Conservation (phyloP, 2,329 filamentous ascomycete genomes). For the Tolypocladium tropicale region DNA sequence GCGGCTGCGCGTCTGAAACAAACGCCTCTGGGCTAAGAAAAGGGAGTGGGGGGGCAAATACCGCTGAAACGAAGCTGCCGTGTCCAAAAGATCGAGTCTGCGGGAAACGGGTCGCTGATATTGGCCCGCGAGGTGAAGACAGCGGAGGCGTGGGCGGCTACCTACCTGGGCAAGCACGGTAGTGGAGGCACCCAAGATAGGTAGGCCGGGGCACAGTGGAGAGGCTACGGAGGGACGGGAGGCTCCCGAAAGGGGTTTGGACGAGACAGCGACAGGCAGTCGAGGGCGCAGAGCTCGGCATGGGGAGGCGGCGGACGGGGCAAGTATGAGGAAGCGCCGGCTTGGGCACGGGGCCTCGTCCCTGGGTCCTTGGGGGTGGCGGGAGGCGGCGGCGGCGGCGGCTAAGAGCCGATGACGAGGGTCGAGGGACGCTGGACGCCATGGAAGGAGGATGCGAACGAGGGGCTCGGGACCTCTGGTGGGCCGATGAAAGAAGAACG, state of each 20-base stretch:
- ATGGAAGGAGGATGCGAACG: too few relatives aligned
- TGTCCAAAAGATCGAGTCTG: constrained; percentile 36
- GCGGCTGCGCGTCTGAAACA: constrained; percentile 17
- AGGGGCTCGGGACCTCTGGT: too few relatives aligned
- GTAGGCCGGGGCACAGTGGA: too few relatives aligned
- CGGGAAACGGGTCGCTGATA: constrained; percentile 32
- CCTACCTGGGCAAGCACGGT: too few relatives aligned
- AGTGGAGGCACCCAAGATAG: too few relatives aligned
- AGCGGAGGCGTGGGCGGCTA: constrained; percentile 8
- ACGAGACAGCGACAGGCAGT: background rate
- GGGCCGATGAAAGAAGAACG: too few relatives aligned
- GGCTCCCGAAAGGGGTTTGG: background rate
- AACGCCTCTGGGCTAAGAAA: constrained; percentile 10
- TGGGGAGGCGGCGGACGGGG: background rate
- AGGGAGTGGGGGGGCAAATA: constrained; percentile 20
- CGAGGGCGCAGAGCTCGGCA: background rate
- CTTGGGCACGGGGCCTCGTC: background rate
- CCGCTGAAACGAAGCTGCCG: constrained; percentile 39
- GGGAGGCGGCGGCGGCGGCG: too few relatives aligned
- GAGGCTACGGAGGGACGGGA: too few relatives aligned
- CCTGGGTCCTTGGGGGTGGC: background rate
- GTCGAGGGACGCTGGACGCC: too few relatives aligned
- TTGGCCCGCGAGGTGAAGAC: constrained; percentile 30
- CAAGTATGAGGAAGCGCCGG: background rate
- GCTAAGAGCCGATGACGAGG: background rate